Evolutionary conservation across 495 filamentous ascomycete species (phyloP), one percentile per base, ranked within the genome.

Genomic region (Platismatia glauca): DNA sequence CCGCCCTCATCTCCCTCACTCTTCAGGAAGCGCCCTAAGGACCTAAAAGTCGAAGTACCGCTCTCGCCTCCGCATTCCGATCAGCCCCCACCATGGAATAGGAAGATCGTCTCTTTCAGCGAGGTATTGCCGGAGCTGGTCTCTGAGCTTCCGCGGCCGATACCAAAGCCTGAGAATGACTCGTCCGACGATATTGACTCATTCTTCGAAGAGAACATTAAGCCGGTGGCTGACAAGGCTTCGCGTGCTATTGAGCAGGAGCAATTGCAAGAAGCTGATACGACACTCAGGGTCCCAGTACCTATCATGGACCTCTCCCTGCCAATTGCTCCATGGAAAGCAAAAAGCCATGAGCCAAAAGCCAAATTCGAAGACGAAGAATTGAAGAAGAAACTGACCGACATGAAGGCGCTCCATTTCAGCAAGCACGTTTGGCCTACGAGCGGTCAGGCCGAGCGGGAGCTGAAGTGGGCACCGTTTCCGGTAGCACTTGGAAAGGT

Each of bases 331-430:
- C 84, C 82, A 3, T 89, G 86, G 85, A 75, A 77, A 35, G 43
- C 57, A 33, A 41, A 22, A 13, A 29, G 31, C 43, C 46, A 20
- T 41, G 80, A 79, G 29, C 88, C 90, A 7, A 94, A 90, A 70
- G 82, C 84, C 6, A 84, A 88, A 69, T 95, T 95, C 67, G 89
- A 95, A 69, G 83, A 85, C 68, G 81, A 87, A 44, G 90, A 94
- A 50, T 89, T 90, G 11, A 78, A 83, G 52, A 81, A 89, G 41
- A 70, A 95, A 35, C 76, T 97, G n/a, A 85, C 85, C 58, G 78
- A 85, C 15, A 85, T 89, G 0, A 86, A 91, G 9, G 92, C 91
- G 0, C 94, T 96, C 50, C 90, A 97, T 73, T 96, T 97, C 72
- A 63, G 43, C 20, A 57, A 58, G n/a, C 63, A 66, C 50, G 12